Evolutionary conservation across 2,329 filamentous ascomycete genomes (phyloP).

Genomic region (Exutisphaerella laricina): DNA sequence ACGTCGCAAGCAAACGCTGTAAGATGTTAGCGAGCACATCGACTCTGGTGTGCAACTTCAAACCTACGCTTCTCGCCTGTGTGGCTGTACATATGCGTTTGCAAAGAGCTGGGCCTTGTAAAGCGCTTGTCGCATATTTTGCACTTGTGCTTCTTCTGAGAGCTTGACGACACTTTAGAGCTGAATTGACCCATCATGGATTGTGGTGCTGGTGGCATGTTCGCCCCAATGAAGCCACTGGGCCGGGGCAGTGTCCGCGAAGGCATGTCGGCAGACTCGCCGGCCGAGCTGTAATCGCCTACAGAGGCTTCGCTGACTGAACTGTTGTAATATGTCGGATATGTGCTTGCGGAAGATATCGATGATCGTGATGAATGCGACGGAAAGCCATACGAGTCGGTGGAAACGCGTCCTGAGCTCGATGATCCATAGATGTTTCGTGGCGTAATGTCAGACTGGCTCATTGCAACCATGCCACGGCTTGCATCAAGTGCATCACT

Average conservation of each 20-base stretch:
- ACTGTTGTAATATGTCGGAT: constrained; percentile 76
- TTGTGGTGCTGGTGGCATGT: constrained; percentile 74
- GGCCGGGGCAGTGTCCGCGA: constrained; percentile 81
- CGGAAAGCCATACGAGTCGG: constrained; percentile 88
- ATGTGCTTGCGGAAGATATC: constrained; percentile 75
- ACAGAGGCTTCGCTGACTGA: constrained; percentile 75
- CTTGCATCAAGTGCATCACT: constrained; percentile 88
- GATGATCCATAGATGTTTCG: constrained; percentile 76
- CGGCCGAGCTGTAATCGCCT: constrained; percentile 89
- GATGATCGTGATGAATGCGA: constrained; percentile 83
- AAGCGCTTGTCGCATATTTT: constrained; percentile 98
- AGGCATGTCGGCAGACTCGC: constrained; percentile 74
- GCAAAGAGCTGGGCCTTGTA: constrained; percentile 85
- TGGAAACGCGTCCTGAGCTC: constrained; percentile 60
- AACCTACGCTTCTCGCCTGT: constrained; percentile 95
- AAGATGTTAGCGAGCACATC: constrained; percentile 14
- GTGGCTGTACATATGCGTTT: constrained; percentile 98
- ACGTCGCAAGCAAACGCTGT: constrained; percentile 90
- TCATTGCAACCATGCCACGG: constrained; percentile 91
- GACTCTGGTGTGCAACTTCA: constrained; percentile 2
- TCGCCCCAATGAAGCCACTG: constrained; percentile 56
- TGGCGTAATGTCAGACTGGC: constrained; percentile 75
- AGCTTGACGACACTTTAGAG: constrained; percentile 90
- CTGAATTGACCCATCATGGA: constrained; percentile 99
- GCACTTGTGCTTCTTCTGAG: constrained; percentile 99